Evolutionary conservation across 768 basidiomycete species (phyloP), one percentile per base, ranked within the genome.

Genomic region (Gloeostereum incarnatum): DNA sequence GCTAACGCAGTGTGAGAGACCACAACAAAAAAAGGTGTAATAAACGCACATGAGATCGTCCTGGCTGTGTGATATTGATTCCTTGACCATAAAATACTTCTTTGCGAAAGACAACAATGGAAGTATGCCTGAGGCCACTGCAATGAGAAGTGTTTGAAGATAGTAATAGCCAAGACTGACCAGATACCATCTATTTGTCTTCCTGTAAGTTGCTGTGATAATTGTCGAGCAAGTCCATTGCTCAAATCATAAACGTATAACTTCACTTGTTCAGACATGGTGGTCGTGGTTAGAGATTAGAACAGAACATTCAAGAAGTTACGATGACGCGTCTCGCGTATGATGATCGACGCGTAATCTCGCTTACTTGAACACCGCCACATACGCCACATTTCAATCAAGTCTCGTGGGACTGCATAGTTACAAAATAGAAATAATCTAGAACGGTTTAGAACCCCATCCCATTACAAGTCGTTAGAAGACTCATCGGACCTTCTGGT

Each of bases 81-180:
- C 93, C 93, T 48, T 79, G 86, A 2, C 93, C 92, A 56, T 91
- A 98, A 50, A 87, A 94, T 20, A 88, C 62, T 53, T 98, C 93
- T 49, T 80, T 78, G 2, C 78, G 78, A 56, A 77, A 96, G 3
- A 82, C 79, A 32, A 96, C 91, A 16, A 97, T 72, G 11, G 88
- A 90, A 0, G 93, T 94, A 59, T 98, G 93, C 91, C 90, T 87
- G 35, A 43, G 39, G 45, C 29, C 26, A 22, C 23, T 39, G 19
- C 17, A 29, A 20, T 18, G 3, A 6, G 39, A 6, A 16, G 19
- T 23, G 21, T 16, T 3, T 25, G 22, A 20, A 17, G 40, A 23
- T 16, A 47, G 16, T 20, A 24, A 20, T 4, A 30, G 29, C 16
- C 9, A 5, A 20, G 38, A 57, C 71, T 46, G 39, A 88, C 92